Evolutionary conservation across 352 stramenopile genomes (phyloP), one percentile per base, ranked within the genome.

Genomic region (Pythium aristosporum): DNA sequence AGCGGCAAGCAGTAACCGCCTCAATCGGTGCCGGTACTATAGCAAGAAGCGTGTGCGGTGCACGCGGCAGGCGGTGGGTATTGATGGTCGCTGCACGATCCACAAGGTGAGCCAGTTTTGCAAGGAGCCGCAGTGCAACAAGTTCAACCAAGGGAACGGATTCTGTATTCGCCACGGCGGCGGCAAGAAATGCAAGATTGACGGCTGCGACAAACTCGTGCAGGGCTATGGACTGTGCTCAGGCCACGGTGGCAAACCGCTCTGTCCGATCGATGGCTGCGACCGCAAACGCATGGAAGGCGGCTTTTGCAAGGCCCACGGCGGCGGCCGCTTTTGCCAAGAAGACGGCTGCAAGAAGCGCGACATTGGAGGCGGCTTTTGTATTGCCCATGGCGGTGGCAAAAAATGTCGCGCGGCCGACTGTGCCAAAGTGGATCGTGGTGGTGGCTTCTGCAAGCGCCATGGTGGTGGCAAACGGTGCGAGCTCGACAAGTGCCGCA

Each of bases 391-490:
- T 53, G 89, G 89, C 43, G 89, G 89, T 57, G 89, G 89, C 15
- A 96, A 96, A 68, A 91, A 92, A 42, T 96, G 87, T 63, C 73
- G 79, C 12, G 67, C 71, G 13, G 68, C 80, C 15, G 78, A 88
- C 20, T 96, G 87, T 55, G 79, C 72, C 1, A 93, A 92, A 66
- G 84, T 95, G 20, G 82, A 93, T 67, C 86, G 86, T 18, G 86
- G 86, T 13, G 86, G 86, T 13, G 85, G 85, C 0, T 92, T 83
- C 56, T 96, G 87, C 55, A 93, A 93, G 48, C 81, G 81, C 6
- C 87, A 96, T 46, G 87, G 87, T 23, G 87, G 87, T n/a, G 86
- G 86, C 36, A 96, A 94, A 72, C 89, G 91, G 48, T 96, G 87
- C 43, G 82, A 92, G 10, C 67, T 79, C 3, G 79, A 91, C 5